These are phyloP conservation scores for Lichenothelia convexa DNA, from an alignment of 495 filamentous ascomycete genomes.

Conservation along the genomic window DNA sequence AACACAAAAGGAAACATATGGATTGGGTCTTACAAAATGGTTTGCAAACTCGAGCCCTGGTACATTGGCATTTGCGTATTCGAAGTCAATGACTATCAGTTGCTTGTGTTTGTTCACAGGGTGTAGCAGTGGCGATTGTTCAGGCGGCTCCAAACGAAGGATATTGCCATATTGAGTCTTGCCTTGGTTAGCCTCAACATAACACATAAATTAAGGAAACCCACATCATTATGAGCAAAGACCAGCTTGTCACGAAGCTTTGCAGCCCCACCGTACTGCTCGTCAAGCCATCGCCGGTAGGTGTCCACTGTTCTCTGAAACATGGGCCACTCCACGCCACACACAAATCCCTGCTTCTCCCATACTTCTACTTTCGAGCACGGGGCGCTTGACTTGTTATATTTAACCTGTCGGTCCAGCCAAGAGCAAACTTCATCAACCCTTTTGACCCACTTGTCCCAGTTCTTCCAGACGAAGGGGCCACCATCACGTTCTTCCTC, in stretches of 20 bases:
- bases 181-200: too few relatives aligned
- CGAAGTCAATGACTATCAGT: constrained; percentile 93
- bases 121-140: constrained; percentile 71
- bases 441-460: constrained; percentile 83
- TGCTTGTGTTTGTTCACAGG: constrained; percentile 88
- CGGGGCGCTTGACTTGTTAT: constrained; percentile 21
- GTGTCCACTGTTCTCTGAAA: constrained; percentile 61
- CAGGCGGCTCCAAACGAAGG: constrained; percentile 65
- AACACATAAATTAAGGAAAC: too few relatives aligned
- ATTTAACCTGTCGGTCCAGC: constrained; percentile 50
- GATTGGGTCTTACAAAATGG: constrained; percentile 50
- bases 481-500: constrained; percentile 59
- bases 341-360: constrained; percentile 56
- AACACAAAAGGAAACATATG: constrained; percentile 1
- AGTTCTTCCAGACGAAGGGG: constrained; percentile 73
- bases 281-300: constrained; percentile 56
- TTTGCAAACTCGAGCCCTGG: constrained; percentile 90
- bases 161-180: constrained; percentile 98
- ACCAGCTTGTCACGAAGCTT: constrained; percentile 58
- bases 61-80: constrained; percentile 84
- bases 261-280: constrained; percentile 46
- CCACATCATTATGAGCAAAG: constrained; percentile 94
- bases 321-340: constrained; percentile 64
- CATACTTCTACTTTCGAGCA: constrained; percentile 29
- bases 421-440: constrained; percentile 59